Evolutionary conservation across 2,329 filamentous ascomycete species (phyloP), one percentile per base, ranked within the genome.

Genomic region (Ophiocordyceps robertsii): DNA sequence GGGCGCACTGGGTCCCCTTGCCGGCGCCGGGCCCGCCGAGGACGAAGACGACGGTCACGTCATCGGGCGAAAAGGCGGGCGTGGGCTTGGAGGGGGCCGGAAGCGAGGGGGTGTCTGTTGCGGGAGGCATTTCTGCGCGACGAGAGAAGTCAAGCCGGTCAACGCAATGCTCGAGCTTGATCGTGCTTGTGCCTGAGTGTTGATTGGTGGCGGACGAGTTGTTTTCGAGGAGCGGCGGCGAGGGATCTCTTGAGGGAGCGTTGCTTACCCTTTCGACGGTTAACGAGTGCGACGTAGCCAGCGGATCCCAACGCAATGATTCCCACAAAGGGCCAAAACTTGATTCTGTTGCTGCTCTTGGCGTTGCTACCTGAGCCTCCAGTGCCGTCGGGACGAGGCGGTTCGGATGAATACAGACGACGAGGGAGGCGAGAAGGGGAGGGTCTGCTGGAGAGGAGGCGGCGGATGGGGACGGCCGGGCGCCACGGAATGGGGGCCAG

Each of bases 21-120:
- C 92, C 92, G 49, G 89, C 86, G 50, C 92, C 92, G 13, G 92
- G 92, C 3, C 92, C 92, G 62, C 90, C 90, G 47, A 98, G 87
- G 48, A 96, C 87, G 69, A 95, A 96, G 63, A 98, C 69, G 45
- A 96, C 89, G n/a, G 87, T 92, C 29, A 93, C 85, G 46, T 88
- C 72, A 44, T 77, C 57, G 40, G 82, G 67, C 45, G 77, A 80
- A 73, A 94, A 95, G 56, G 78, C 77, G 5, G 89, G 82, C 30
- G 60, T 56, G 17, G 54, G 58, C 61, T 81, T 82, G 48, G 67
- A 60, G 29, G 73, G 69, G 49, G 69, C 65, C 46, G 64, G 62
- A 56, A 67, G 65, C 55, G 59, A 56, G 52, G 62, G 53, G 51
- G 58, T 50, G 45, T 56, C 54, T 51, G 58, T 51, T 37, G 49